Evolutionary conservation across 2,329 filamentous ascomycete species (phyloP).

Genomic region (Botryosphaeria agaves): DNA sequence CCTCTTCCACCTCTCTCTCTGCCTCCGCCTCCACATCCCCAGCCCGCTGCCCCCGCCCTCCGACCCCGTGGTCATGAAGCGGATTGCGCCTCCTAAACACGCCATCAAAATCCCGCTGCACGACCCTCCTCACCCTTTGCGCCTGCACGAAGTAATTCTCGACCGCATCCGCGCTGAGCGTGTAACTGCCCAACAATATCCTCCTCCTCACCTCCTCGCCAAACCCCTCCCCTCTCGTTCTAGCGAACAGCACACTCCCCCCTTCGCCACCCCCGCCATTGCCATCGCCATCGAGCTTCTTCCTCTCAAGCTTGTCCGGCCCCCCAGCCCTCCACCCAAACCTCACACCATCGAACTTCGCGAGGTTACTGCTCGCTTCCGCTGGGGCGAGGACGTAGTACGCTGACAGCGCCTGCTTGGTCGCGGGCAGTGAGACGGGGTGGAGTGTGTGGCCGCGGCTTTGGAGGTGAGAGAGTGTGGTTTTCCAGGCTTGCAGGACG

Average conservation of each 20-base stretch:
- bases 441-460: slow-evolving; percentile 52
- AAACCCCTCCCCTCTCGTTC: slow-evolving; percentile 56
- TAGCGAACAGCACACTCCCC: slow-evolving; percentile 48
- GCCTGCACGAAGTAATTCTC: slow-evolving; percentile 96
- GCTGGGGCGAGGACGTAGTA: slow-evolving; percentile 94
- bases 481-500: slow-evolving; percentile 54
- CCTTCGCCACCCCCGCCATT: slow-evolving; percentile 30
- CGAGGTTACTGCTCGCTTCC: slow-evolving; percentile 87
- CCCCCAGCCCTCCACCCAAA: slow-evolving; percentile 49
- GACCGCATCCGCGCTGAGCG: slow-evolving; percentile 73
- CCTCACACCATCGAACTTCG: slow-evolving; percentile 93
- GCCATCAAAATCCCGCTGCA: slow-evolving; percentile 72
- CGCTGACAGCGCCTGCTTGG: slow-evolving; percentile 68
- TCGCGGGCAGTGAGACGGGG: slow-evolving; percentile 66
- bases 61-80: slow-evolving; percentile 26
- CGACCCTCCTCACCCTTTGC: slow-evolving; percentile 67
- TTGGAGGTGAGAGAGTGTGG: slow-evolving; percentile 41
- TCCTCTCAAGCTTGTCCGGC: too few relatives aligned
- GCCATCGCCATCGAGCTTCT: too few relatives aligned
- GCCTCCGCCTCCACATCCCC: neutral
- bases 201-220: slow-evolving; percentile 73
- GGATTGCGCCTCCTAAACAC: slow-evolving; percentile 58
- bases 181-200: slow-evolving; percentile 80
- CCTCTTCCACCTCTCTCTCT: slow-evolving; percentile 21
- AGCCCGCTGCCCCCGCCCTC: too few relatives aligned